Conservation (phyloP, 139 green algal species). For the Closterium sp. region DNA sequence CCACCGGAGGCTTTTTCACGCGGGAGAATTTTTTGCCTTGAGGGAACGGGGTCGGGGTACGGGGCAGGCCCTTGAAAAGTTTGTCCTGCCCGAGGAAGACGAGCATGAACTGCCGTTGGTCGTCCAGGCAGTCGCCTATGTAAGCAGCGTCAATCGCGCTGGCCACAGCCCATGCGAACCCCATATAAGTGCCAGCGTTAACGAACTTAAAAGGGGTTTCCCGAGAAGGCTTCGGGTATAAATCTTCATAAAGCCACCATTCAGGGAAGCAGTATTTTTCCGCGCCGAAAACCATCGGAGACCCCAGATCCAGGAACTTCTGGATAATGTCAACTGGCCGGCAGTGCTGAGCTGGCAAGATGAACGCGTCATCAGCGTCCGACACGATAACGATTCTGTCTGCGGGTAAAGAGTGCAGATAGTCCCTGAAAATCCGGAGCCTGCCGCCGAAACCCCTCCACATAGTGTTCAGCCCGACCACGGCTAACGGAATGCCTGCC, state of each 20-base stretch:
- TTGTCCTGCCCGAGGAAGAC: constrained; percentile 6
- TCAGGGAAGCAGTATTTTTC: constrained; percentile 26
- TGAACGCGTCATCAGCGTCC: constrained; percentile 17
- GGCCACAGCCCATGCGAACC: constrained; percentile 5
- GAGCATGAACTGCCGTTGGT: constrained; percentile 6
- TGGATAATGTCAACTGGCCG: neutral
- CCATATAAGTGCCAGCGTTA: constrained; percentile 19
- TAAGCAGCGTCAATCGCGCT: constrained; percentile 7
- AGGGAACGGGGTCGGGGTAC: neutral
- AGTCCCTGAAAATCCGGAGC: constrained; percentile 12
- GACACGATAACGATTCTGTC: constrained; percentile 4
- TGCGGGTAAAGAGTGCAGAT: constrained; percentile 16
- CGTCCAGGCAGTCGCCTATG: constrained; percentile 14
- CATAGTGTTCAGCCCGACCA: constrained; percentile 7
- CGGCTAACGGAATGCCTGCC: neutral
- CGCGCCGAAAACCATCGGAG: constrained; percentile 9
- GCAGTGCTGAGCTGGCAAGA: constrained; percentile 11
- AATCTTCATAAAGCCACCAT: neutral
- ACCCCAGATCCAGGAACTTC: neutral
- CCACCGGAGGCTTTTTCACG: neutral
- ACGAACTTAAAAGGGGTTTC: constrained; percentile 21
- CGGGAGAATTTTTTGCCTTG: neutral
- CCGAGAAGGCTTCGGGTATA: constrained; percentile 8
- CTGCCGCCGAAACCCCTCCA: constrained; percentile 22
- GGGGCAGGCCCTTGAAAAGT: constrained; percentile 1